Percentiles rank a stretch among this genome's conserved stretches.
Conservation (phyloP, 306 rosid species). For the Citrullus mucosospermus region DNA sequence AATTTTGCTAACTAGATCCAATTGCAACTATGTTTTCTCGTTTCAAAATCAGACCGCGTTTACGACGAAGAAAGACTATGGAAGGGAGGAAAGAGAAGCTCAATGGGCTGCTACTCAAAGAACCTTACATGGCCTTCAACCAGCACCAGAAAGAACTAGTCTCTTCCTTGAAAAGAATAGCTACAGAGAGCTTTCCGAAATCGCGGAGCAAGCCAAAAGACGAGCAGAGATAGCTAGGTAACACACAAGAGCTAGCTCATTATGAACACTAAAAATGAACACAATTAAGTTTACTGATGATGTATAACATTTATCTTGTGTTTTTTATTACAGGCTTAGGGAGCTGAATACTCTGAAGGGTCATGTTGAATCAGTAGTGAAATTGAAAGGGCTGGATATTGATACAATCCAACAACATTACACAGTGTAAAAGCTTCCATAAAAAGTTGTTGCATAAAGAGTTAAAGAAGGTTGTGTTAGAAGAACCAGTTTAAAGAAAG, state of each 20-base stretch:
- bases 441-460: not conserved
- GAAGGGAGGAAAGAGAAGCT: slow-evolving; percentile 89
- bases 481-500: not conserved
- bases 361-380: slow-evolving; percentile 94
- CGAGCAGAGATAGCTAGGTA: slow-evolving; percentile 98
- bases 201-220: slow-evolving; percentile 93
- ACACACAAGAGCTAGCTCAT: not conserved
- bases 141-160: slow-evolving; percentile 39
- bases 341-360: slow-evolving; percentile 92
- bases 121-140: slow-evolving; percentile 89
- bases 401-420: slow-evolving; percentile 95
- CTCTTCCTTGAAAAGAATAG: slow-evolving; percentile 66
- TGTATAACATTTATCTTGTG: not conserved
- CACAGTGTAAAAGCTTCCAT: slow-evolving; percentile 41
- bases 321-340: slow-evolving; percentile 46
- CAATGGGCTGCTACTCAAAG: slow-evolving; percentile 98
- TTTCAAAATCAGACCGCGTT: slow-evolving; percentile 67
- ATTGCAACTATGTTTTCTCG: not conserved
- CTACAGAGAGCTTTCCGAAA: slow-evolving; percentile 90
- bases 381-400: slow-evolving; percentile 88
- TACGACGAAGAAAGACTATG: slow-evolving; percentile 96
- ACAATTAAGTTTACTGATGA: not conserved
- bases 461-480: not conserved
- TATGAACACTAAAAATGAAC: not conserved
- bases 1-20: not conserved